Conservation (phyloP, 371 early-diverging fungal genomes). For the Circinella minor region DNA sequence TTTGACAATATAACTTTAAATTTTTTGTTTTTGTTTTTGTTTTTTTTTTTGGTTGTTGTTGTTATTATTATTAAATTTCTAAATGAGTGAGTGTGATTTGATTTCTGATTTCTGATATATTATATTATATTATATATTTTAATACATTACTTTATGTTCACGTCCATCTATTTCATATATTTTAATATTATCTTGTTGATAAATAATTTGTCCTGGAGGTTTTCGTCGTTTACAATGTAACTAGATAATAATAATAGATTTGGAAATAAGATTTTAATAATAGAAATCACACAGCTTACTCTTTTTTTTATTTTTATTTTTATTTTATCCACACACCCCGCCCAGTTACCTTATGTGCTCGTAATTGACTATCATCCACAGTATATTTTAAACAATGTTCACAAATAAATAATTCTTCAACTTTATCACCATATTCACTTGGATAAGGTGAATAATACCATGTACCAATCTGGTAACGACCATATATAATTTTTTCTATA, state of each 20-base stretch:
- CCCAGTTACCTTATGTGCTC: constrained; percentile 54
- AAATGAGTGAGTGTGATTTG: constrained; percentile 33
- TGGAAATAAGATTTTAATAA: too few species aligned
- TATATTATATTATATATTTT: not conserved
- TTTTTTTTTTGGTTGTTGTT: not conserved
- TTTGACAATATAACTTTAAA: constrained; percentile 95
- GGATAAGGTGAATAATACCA: constrained; percentile 98
- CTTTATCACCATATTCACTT: constrained; percentile 69
- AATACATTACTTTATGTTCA: constrained; percentile 67
- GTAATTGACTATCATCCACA: constrained; percentile 45
- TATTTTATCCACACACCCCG: too few species aligned
- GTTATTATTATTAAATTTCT: too few species aligned
- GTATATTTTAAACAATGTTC: constrained; percentile 87
- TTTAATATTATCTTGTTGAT: constrained; percentile 75
- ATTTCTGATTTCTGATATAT: not conserved
- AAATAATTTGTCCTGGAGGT: constrained; percentile 92
- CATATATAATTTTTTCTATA: constrained; percentile 64
- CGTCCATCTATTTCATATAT: constrained; percentile 95
- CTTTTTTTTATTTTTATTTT: too few species aligned
- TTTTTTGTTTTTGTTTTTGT: not conserved
- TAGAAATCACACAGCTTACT: too few species aligned
- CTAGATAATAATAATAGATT: constrained; percentile 23
- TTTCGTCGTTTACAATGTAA: constrained; percentile 61
- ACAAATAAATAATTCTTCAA: constrained; percentile 84
- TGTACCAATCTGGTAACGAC: constrained; percentile 73